Base-by-base conservation (phyloP, 2,329 filamentous ascomycete genomes). In the Fusarium duplospermum region DNA sequence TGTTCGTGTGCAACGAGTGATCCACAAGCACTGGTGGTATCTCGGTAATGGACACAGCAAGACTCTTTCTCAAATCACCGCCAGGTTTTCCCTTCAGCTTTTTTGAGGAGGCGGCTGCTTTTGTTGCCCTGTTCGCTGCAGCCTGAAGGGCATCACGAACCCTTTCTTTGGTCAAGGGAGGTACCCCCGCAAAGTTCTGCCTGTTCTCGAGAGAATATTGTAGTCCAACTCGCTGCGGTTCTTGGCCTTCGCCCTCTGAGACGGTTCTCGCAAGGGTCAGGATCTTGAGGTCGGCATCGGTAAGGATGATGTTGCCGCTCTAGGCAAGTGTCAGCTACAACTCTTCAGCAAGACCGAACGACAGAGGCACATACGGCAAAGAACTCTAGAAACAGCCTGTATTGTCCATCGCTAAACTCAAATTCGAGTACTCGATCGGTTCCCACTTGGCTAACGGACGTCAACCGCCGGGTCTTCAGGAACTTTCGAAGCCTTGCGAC, bases 391-490 rank as follows among this genome's bases (percentile, higher is more conserved):
- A 94, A 98, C 24, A 99, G 83, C 47, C 93, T 89, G 81, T 97
- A 98, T 76, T 92, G 89, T 13, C 96, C 96, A 86, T 98, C 95
- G 77, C 94, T 97, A 81, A 99, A 98, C 78, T 93, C 89, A 63
- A 99, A 91, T 81, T 98, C 94, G 62, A 99, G 92, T 70, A 99
- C 93, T 62, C 96, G 90, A 82, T 99, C 96, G 3, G 95, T 98
- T 58, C 96, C 96, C 60, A 99, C 89, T 83, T 99, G 96, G 2
- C 88, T 85, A 11, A 99, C 90, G 0, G 89, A 87, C 0, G 96
- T 98, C 66, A 98, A 90, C 66, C 96, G 88, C 71, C 96, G 89
- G 11, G 95, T 97, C 82, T 96, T 96, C 62, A 99, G 89, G 78
- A 91, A 93, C 84, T 98, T 98, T 76, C 96, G 92, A 67, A 99